A percentile compares a stretch with the other conserved stretches of the same genome.
phyloP scores from a whole-genome alignment of 176 grass and related monocot species.

The Aegilops sharonensis region DNA sequence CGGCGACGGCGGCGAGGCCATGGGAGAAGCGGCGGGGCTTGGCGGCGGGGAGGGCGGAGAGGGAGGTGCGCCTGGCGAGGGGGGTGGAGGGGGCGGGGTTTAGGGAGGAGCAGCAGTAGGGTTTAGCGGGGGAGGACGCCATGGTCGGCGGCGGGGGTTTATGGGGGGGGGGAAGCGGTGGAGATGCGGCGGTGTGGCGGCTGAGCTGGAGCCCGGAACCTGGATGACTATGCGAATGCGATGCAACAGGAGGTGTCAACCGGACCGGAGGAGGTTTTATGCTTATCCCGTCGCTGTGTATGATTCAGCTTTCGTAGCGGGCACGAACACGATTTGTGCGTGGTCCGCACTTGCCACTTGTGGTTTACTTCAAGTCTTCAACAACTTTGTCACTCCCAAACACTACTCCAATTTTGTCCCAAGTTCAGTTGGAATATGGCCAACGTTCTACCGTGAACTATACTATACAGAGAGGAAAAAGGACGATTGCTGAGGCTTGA shows the following conservation, averaged over 20 bases:
- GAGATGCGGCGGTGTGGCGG: not conserved
- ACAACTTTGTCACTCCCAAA: not conserved
- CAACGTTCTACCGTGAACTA: no score
- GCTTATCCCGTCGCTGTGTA: not conserved
- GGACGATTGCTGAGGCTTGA: no score
- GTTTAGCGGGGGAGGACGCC: slow-evolving; percentile 19
- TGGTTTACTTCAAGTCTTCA: not conserved
- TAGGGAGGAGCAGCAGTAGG: slow-evolving; percentile 5
- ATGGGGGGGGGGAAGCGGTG: not conserved
- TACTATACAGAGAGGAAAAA: no score
- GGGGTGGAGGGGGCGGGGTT: slow-evolving; percentile 19
- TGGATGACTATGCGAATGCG: not conserved
- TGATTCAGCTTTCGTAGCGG: not conserved
- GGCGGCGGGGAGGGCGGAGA: not conserved
- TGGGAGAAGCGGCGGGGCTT: slow-evolving; percentile 2
- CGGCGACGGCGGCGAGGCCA: slow-evolving; percentile 24
- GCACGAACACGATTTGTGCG: not conserved
- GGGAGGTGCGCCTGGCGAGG: not conserved
- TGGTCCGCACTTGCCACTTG: not conserved
- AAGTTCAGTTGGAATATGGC: no score
- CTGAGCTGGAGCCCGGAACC: slow-evolving; percentile 12
- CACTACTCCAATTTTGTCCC: not conserved
- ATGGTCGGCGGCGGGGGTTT: not conserved
- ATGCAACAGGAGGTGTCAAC: not conserved
- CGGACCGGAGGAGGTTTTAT: not conserved